phyloP scores from a whole-genome alignment of 2,329 filamentous ascomycete genomes.

The Fulvia fulva region DNA sequence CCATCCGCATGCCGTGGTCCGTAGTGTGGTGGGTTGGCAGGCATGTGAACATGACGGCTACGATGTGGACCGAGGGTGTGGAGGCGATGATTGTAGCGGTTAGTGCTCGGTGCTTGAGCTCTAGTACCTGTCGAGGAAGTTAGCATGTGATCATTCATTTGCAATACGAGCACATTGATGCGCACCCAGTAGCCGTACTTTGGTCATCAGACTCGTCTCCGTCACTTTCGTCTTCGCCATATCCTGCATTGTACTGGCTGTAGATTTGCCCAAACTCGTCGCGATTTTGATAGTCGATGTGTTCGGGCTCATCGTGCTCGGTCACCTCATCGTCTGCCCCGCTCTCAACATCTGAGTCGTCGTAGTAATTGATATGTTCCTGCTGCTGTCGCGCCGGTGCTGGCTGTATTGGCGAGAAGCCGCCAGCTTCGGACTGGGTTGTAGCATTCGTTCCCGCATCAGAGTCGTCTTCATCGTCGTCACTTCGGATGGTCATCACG shows the following conservation, averaged over 20 bases:
- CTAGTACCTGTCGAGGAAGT: slow-evolving; percentile 15
- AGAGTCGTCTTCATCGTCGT: slow-evolving; percentile 11
- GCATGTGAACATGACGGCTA: slow-evolving; percentile 10
- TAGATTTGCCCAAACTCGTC: not conserved
- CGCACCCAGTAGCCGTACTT: slow-evolving; percentile 27
- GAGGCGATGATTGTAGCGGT: slow-evolving; percentile 11
- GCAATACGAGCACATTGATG: slow-evolving; percentile 6
- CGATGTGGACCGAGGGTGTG: slow-evolving; percentile 12
- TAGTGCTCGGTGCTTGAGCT: not conserved
- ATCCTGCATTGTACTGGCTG: not conserved
- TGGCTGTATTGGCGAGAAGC: slow-evolving; percentile 20
- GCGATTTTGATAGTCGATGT: not conserved
- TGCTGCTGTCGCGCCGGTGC: slow-evolving; percentile 1
- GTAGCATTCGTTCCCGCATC: slow-evolving; percentile 5
- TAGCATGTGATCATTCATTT: slow-evolving; percentile 3
- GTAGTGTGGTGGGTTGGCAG: not conserved
- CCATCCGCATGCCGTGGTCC: not conserved
- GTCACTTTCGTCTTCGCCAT: not conserved
- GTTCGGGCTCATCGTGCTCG: slow-evolving; percentile 5
- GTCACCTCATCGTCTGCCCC: not conserved
- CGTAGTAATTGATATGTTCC: slow-evolving; percentile 3
- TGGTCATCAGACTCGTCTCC: slow-evolving; percentile 14
- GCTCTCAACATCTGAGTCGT: slow-evolving; percentile 4
- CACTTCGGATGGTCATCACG: slow-evolving; percentile 9
- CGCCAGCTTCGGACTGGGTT: not conserved